These are phyloP conservation scores for Aspergillus ruber DNA, from an alignment of 2,329 filamentous ascomycete genomes.

Conservation along the genomic window DNA sequence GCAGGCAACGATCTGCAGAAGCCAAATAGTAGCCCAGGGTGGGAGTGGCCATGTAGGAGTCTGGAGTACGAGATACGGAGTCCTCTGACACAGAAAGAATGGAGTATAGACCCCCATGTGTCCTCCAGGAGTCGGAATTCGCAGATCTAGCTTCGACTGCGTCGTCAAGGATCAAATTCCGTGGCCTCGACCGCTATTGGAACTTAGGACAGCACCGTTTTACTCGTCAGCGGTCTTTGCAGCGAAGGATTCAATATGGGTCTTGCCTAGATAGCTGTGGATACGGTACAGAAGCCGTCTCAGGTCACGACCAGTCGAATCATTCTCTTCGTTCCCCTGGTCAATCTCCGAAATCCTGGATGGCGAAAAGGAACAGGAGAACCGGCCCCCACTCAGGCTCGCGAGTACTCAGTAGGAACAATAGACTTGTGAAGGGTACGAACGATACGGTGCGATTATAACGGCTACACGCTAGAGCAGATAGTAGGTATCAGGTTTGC, in stretches of 20 bases:
- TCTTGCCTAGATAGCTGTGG: not conserved
- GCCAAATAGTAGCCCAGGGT: not conserved
- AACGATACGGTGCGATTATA: not conserved
- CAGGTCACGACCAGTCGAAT: not conserved
- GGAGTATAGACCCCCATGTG: not conserved
- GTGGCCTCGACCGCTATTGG: not conserved
- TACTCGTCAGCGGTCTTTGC: not conserved
- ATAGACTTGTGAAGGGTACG: not conserved
- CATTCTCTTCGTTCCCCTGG: not conserved
- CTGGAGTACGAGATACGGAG: too few species aligned
- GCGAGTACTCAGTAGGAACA: not conserved
- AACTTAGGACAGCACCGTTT: not conserved
- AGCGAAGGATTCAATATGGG: not conserved
- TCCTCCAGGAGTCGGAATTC: not conserved
- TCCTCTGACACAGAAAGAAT: not conserved
- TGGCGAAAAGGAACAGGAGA: not conserved
- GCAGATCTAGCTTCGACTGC: not conserved
- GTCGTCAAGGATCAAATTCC: not conserved
- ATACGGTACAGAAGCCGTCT: not conserved
- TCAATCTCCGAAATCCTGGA: not conserved
- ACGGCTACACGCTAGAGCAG: not conserved
- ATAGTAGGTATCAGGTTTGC: not conserved
- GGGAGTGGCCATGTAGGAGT: too few species aligned
- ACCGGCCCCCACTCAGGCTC: not conserved
- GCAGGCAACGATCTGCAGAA: not conserved